Percentiles rank a stretch among this genome's conserved stretches.
phyloP scores from a whole-genome alignment of 306 rosid genomes.

The Malus sylvestris region DNA sequence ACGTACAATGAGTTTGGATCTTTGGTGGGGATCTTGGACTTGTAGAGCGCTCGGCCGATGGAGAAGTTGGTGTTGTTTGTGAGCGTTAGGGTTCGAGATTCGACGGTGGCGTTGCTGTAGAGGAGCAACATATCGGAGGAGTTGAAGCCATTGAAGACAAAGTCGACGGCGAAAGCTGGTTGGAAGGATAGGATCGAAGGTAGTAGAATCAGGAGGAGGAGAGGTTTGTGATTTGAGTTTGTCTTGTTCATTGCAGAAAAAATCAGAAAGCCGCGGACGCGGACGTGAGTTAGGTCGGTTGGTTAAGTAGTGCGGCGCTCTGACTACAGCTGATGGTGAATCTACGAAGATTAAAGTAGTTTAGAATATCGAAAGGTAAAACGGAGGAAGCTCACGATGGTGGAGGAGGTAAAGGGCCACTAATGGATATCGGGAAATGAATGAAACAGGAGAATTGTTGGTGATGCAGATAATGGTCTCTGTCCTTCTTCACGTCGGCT shows the following conservation, averaged over 20 bases:
- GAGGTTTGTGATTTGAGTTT: slow-evolving; percentile 6
- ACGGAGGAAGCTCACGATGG: not conserved
- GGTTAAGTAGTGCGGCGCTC: no score
- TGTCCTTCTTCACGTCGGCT: not conserved
- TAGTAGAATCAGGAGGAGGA: slow-evolving; percentile 9
- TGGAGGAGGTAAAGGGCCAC: not conserved
- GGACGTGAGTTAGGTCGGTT: not conserved
- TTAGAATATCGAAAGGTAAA: not conserved
- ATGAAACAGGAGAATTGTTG: not conserved
- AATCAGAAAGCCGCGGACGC: not conserved
- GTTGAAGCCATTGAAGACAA: slow-evolving; percentile 72
- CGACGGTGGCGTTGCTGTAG: slow-evolving; percentile 56
- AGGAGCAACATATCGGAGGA: slow-evolving; percentile 36
- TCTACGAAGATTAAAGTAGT: not conserved
- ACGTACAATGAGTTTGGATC: slow-evolving; percentile 35
- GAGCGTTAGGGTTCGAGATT: slow-evolving; percentile 51
- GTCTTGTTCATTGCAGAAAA: slow-evolving; percentile 21
- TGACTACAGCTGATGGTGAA: not conserved
- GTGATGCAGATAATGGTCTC: not conserved
- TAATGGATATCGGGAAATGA: not conserved
- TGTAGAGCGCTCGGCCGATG: slow-evolving; percentile 65
- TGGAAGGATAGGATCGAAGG: slow-evolving; percentile 7
- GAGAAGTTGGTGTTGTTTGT: slow-evolving; percentile 52
- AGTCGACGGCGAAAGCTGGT: slow-evolving; percentile 38
- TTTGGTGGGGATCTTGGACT: slow-evolving; percentile 39